Conservation (phyloP, 306 rosid genomes). For the Cicer bijugum region DNA sequence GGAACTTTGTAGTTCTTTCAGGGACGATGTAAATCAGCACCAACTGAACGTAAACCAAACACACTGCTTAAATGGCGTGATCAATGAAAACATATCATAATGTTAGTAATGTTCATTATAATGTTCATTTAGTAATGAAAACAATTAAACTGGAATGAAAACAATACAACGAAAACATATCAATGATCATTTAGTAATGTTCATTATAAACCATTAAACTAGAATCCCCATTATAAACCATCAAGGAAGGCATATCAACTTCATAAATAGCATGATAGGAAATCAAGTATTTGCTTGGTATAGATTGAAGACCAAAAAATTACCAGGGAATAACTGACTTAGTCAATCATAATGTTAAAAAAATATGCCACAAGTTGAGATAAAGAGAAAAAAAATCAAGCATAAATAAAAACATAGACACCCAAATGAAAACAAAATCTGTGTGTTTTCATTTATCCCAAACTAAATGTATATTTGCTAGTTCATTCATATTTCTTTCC, state of each 20-base stretch:
- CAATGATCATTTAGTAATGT: background rate
- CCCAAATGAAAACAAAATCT: conserved; percentile 1
- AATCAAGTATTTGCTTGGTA: background rate
- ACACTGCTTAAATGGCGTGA: background rate
- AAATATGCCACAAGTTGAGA: conserved; percentile 2
- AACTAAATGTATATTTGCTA: background rate
- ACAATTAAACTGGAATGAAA: background rate
- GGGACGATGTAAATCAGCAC: background rate
- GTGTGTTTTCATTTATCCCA: background rate
- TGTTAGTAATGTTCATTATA: background rate
- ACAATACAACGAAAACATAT: background rate
- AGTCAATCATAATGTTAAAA: background rate
- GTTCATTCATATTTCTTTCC: background rate
- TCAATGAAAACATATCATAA: background rate
- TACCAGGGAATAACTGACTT: background rate
- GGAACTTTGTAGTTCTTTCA: background rate
- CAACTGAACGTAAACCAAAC: background rate
- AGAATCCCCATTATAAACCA: conserved; percentile 36
- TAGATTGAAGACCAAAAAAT: background rate
- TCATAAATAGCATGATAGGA: conserved; percentile 24
- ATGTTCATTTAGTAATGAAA: too few relatives aligned
- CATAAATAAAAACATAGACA: background rate
- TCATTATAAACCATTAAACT: background rate
- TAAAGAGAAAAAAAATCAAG: background rate
- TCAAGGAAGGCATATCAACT: conserved; percentile 15